Conservation (phyloP, 345 rosid species). For the Syzygium aqueum region DNA sequence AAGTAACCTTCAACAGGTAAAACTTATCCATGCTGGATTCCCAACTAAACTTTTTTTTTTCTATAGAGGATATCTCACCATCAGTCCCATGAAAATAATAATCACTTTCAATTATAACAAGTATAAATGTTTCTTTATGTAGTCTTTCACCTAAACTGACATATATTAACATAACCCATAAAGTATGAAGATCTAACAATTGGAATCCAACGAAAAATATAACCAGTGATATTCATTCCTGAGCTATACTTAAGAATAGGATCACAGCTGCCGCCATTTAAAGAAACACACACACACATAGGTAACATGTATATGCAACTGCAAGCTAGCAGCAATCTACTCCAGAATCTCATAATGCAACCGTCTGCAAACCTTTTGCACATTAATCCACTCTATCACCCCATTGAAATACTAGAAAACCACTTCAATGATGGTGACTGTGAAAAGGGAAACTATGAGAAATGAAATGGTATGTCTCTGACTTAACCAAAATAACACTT, state of each 20-base stretch:
- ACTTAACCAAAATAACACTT: conserved; percentile 21
- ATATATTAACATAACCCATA: neutral
- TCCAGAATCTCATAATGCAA: neutral
- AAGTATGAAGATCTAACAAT: neutral
- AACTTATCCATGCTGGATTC: neutral
- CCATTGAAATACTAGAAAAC: neutral
- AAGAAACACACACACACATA: neutral
- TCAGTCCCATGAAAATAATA: neutral
- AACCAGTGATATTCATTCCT: neutral
- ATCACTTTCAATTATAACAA: neutral
- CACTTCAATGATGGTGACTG: neutral
- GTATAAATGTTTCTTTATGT: neutral
- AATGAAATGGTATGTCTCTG: neutral
- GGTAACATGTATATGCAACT: neutral
- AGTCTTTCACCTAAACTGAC: neutral
- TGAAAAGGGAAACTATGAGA: neutral
- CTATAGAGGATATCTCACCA: neutral
- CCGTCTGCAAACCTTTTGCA: neutral
- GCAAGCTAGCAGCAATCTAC: neutral
- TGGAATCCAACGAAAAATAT: neutral
- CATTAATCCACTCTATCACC: neutral
- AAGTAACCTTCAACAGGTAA: neutral
- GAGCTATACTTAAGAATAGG: neutral
- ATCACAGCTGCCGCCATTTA: neutral
- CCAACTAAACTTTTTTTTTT: neutral